phyloP scores from a whole-genome alignment of 768 basidiomycete genomes.

The Chalciporus pseudorubinellus region DNA sequence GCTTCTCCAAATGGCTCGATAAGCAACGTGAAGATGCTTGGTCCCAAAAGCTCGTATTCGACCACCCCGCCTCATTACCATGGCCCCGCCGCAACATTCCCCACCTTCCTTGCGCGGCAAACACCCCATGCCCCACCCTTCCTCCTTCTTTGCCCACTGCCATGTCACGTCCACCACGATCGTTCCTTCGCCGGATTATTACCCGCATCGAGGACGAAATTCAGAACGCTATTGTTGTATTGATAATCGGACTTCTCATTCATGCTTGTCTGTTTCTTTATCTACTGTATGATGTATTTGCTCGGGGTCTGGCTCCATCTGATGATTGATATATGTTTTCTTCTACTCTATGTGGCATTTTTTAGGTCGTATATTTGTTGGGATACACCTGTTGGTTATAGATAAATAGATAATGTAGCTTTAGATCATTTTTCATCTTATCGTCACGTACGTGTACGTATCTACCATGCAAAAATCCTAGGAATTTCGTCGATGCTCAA shows the following conservation, averaged over 20 bases:
- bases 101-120: not conserved
- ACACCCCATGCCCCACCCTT: not conserved
- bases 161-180: constrained; percentile 5
- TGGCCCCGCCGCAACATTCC: constrained; percentile 17
- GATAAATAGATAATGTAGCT: constrained; percentile 12
- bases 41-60: constrained; percentile 18
- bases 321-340: constrained; percentile 19
- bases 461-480: too few relatives aligned
- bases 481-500: too few relatives aligned
- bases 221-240: constrained; percentile 26
- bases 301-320: constrained; percentile 24
- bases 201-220: constrained; percentile 26
- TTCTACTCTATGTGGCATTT: constrained; percentile 12
- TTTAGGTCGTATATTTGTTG: not conserved
- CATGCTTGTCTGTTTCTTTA: constrained; percentile 27
- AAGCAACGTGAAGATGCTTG: constrained; percentile 23
- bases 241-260: constrained; percentile 26
- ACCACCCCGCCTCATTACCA: constrained; percentile 18
- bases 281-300: constrained; percentile 30
- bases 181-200: constrained; percentile 15
- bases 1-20: constrained; percentile 27
- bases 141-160: not conserved
- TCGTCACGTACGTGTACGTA: not conserved
- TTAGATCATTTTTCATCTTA: not conserved
- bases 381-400: not conserved